These are phyloP conservation scores for Astragalus membranaceus DNA, from an alignment of 306 rosid genomes.

Conservation along the genomic window DNA sequence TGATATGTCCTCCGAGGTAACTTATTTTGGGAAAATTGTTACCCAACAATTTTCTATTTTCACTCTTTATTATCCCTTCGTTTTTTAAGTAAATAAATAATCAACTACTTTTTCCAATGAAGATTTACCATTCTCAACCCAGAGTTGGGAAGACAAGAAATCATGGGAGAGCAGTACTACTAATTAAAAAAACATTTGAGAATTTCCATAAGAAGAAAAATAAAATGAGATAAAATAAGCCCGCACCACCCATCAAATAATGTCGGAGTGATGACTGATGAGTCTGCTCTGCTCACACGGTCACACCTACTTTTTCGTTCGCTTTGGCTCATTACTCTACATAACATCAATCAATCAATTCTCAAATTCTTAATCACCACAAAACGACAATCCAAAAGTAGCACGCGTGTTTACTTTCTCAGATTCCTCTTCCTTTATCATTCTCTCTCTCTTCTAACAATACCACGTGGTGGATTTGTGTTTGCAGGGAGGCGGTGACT, in stretches of 20 bases:
- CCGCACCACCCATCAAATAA: constrained; percentile 7
- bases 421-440: constrained; percentile 45
- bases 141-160: neutral
- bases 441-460: neutral
- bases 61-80: neutral
- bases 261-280: constrained; percentile 23
- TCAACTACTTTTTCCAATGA: neutral
- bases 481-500: constrained; percentile 72
- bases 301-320: constrained; percentile 5
- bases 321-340: constrained; percentile 12
- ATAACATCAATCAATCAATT: constrained; percentile 9
- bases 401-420: constrained; percentile 81
- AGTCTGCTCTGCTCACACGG: neutral
- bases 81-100: neutral
- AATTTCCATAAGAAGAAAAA: constrained; percentile 23
- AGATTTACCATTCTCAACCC: neutral
- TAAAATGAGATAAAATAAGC: no score
- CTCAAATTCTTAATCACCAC: constrained; percentile 33
- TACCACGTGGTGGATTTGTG: constrained; percentile 10
- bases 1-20: constrained; percentile 76
- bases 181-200: neutral
- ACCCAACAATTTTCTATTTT: neutral
- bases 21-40: neutral
- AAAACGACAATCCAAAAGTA: constrained; percentile 69
- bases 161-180: neutral